Conservation (phyloP, 768 basidiomycete genomes). For the Pleurotus pulmonarius region DNA sequence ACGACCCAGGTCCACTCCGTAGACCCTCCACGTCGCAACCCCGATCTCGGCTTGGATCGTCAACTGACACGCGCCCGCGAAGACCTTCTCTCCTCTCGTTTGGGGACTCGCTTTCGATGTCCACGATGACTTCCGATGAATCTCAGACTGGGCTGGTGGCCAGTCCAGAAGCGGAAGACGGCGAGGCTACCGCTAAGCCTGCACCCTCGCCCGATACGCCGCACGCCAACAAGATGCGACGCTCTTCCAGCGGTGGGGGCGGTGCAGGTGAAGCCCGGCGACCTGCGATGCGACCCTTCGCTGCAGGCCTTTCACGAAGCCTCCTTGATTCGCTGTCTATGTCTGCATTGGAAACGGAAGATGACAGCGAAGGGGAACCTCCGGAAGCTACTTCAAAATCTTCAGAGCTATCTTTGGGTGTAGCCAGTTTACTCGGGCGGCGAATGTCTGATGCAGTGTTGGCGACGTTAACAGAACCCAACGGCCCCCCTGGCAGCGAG, state of each 20-base stretch:
- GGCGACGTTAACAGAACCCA: slow-evolving; percentile 17
- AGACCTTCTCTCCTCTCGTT: slow-evolving; percentile 28
- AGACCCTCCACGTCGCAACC: slow-evolving; percentile 21
- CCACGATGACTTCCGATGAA: slow-evolving; percentile 35
- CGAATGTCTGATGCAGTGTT: slow-evolving; percentile 39
- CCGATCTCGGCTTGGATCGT: slow-evolving; percentile 18
- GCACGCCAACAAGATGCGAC: background rate
- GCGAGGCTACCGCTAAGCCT: slow-evolving; percentile 15
- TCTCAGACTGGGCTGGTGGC: background rate
- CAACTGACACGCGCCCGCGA: slow-evolving; percentile 20
- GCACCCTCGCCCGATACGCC: slow-evolving; percentile 4
- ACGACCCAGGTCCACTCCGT: slow-evolving; percentile 5
- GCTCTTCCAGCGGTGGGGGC: background rate
- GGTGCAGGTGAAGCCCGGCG: slow-evolving; percentile 12
- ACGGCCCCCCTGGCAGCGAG: slow-evolving; percentile 12
- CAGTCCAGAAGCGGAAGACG: slow-evolving; percentile 14
- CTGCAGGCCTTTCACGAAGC: slow-evolving; percentile 14
- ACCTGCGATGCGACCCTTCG: slow-evolving; percentile 13
- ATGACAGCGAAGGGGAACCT: slow-evolving; percentile 34
- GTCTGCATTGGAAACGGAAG: slow-evolving; percentile 52
- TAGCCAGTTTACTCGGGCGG: slow-evolving; percentile 34
- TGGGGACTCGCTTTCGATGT: slow-evolving; percentile 34
- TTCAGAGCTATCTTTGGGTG: slow-evolving; percentile 20
- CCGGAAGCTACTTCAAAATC: slow-evolving; percentile 13
- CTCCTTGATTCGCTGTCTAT: slow-evolving; percentile 33